Evolutionary conservation across 768 basidiomycete species (phyloP).

Genomic region (Leucocoprinus leucothites): DNA sequence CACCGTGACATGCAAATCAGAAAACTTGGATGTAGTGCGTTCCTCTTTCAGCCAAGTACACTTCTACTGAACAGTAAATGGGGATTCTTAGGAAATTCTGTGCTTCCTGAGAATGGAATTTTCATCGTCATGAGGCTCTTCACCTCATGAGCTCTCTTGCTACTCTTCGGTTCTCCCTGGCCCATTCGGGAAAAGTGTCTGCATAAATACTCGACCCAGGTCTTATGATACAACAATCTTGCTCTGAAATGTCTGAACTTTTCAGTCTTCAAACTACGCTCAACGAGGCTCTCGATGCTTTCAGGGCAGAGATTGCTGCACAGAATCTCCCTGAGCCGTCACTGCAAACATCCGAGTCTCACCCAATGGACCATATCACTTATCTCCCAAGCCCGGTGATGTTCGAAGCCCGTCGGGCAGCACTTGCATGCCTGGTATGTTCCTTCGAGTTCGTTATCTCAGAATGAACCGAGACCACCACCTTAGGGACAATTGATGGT

Average conservation of each 20-base stretch:
- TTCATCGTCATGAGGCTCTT: too few species aligned
- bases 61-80: too few species aligned
- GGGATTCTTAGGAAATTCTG: too few species aligned
- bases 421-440: slow-evolving; percentile 30
- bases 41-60: too few species aligned
- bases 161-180: too few species aligned
- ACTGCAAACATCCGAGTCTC: slow-evolving; percentile 29
- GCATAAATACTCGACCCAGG: too few species aligned
- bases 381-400: slow-evolving; percentile 33
- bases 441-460: background rate
- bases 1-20: too few species aligned
- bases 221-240: too few species aligned
- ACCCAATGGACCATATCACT: slow-evolving; percentile 33
- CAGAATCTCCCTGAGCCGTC: slow-evolving; percentile 34
- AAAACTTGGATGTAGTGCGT: too few species aligned
- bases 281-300: slow-evolving; percentile 34
- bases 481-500: slow-evolving; percentile 31
- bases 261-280: slow-evolving; percentile 36
- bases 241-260: slow-evolving; percentile 26
- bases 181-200: too few species aligned
- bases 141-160: too few species aligned
- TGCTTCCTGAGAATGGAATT: too few species aligned
- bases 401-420: slow-evolving; percentile 32
- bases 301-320: slow-evolving; percentile 34
- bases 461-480: background rate